A percentile compares a stretch with the other conserved stretches of the same genome.
Conservation (phyloP, 2,329 filamentous ascomycete species). For the Ceratocystis destructans region DNA sequence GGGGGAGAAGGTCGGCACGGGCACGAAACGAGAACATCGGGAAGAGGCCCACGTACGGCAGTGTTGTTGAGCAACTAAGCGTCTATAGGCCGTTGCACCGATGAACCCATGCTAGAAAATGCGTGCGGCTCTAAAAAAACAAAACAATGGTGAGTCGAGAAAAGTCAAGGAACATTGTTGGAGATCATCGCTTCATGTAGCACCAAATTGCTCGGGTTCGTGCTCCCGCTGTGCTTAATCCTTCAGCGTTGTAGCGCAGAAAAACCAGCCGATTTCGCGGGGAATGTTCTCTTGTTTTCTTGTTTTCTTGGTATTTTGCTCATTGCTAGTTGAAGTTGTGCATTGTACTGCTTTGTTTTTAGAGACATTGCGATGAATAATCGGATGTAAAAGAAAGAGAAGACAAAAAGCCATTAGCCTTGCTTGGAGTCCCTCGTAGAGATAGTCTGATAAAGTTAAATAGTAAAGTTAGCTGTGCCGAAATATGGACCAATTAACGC, state of each 20-base stretch:
- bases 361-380: no score
- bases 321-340: no score
- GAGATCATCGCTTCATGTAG: not conserved
- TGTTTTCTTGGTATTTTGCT: not conserved
- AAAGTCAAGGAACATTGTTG: not conserved
- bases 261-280: not conserved
- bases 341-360: no score
- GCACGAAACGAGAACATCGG: not conserved
- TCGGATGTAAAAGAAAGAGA: no score
- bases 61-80: not conserved
- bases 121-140: not conserved
- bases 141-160: not conserved
- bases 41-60: not conserved
- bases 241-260: not conserved
- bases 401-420: not conserved
- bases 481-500: not conserved
- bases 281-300: not conserved
- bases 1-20: not conserved
- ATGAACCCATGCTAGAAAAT: not conserved
- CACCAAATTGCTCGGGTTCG: conserved; percentile 4
- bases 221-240: conserved; percentile 2
- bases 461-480: not conserved
- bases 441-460: not conserved
- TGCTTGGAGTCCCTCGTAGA: not conserved
- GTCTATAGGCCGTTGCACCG: not conserved